A percentile compares a stretch with the other conserved stretches of the same genome.
Conservation (phyloP, 2,329 filamentous ascomycete genomes). For the Pseudogymnoascus sp. region DNA sequence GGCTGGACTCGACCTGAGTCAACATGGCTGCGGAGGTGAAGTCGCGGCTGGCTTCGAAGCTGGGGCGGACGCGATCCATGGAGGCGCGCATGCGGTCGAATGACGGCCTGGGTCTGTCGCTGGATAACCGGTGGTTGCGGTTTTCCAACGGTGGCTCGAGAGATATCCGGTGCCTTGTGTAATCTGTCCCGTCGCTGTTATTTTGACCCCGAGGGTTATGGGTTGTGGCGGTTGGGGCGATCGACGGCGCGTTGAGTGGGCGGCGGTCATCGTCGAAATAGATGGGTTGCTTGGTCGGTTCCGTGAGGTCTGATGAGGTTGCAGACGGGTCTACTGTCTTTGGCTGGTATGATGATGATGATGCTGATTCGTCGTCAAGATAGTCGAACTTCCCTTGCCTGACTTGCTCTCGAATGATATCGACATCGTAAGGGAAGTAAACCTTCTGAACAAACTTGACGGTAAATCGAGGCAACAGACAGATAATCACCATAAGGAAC, state of each 20-base stretch:
- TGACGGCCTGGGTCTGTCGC: conserved; percentile 66
- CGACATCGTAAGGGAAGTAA: conserved; percentile 84
- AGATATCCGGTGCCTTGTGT: conserved; percentile 59
- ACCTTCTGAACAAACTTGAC: conserved; percentile 88
- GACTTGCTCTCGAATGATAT: conserved; percentile 92
- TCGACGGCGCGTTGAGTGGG: conserved; percentile 88
- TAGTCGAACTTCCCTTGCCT: conserved; percentile 73
- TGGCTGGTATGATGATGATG: conserved; percentile 11
- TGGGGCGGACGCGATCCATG: conserved; percentile 75
- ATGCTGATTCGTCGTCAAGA: conserved; percentile 35
- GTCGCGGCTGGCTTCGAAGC: conserved; percentile 80
- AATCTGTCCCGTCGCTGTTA: conserved; percentile 89
- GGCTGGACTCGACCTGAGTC: conserved; percentile 70
- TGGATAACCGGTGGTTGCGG: conserved; percentile 23
- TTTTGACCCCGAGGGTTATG: conserved; percentile 78
- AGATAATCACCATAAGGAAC: conserved; percentile 69
- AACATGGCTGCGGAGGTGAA: conserved; percentile 86
- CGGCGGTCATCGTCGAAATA: conserved; percentile 79
- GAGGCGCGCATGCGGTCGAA: conserved; percentile 80
- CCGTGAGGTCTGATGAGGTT: conserved; percentile 49
- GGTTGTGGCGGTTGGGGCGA: conserved; percentile 66
- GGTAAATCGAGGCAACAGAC: conserved; percentile 77
- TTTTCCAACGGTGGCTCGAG: conserved; percentile 38
- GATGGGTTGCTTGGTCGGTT: conserved; percentile 42
- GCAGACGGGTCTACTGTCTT: conserved; percentile 42